These are phyloP conservation scores for Pseudocercospora cruenta DNA, from an alignment of 2,329 filamentous ascomycete genomes.

Conservation along the genomic window DNA sequence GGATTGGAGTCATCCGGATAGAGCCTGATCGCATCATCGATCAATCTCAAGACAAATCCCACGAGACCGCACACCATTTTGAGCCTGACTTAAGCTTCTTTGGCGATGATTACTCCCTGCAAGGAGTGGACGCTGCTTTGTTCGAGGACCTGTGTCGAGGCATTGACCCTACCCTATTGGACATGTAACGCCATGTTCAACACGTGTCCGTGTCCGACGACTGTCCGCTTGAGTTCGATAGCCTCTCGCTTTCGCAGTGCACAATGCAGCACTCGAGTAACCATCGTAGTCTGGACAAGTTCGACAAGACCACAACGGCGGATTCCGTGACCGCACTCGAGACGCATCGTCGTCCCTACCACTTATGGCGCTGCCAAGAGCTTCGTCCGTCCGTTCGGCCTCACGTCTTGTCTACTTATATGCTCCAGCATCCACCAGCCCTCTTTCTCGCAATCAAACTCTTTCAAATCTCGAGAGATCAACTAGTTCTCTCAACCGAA, in stretches of 20 bases:
- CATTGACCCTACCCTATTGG: background rate
- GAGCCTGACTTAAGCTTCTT: background rate
- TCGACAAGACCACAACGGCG: background rate
- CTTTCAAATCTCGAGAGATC: background rate
- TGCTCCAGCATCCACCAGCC: background rate
- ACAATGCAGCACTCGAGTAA: background rate
- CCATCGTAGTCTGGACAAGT: background rate
- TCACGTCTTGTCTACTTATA: background rate
- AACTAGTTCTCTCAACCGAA: background rate
- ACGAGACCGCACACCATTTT: background rate
- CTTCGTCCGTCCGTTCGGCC: background rate
- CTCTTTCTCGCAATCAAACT: background rate
- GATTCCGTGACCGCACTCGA: background rate
- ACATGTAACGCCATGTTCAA: background rate
- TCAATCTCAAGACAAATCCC: background rate
- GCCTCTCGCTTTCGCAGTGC: background rate
- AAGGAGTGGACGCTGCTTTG: slow-evolving; percentile 3
- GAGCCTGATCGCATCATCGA: background rate
- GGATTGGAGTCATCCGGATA: background rate
- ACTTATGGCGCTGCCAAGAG: background rate
- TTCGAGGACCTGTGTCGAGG: slow-evolving; percentile 6
- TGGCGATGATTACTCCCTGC: background rate
- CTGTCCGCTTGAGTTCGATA: background rate
- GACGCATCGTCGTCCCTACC: background rate
- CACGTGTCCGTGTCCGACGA: background rate